Evolutionary conservation across 495 filamentous ascomycete genomes (phyloP).

Genomic region (Xylaria cubensis): DNA sequence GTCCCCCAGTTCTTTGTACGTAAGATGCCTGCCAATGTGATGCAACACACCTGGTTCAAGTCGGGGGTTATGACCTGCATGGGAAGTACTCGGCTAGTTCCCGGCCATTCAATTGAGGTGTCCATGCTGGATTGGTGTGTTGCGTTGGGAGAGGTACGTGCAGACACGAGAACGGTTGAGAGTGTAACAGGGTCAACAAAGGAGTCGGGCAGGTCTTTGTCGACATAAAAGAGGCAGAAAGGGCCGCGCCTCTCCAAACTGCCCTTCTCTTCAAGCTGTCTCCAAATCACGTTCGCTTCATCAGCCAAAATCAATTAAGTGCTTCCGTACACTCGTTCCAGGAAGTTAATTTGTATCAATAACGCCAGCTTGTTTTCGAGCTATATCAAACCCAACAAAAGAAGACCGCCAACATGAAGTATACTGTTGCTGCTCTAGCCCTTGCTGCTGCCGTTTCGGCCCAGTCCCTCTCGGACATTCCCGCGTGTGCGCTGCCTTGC

Average conservation of each 20-base stretch:
- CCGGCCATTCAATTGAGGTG: neutral
- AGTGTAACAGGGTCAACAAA: neutral
- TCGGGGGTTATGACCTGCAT: constrained; percentile 24
- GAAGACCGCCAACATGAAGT: constrained; percentile 48
- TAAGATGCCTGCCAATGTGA: neutral
- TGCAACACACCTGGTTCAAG: neutral
- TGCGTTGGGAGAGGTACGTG: neutral
- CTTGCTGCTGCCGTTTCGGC: constrained; percentile 40
- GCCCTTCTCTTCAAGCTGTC: neutral
- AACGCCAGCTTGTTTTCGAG: neutral
- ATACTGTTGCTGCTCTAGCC: constrained; percentile 38
- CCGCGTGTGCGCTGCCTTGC: constrained; percentile 47
- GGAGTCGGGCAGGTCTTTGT: neutral
- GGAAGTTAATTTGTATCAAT: constrained; percentile 3
- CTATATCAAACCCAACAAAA: neutral
- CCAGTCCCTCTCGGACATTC: constrained; percentile 45
- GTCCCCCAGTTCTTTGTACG: constrained; percentile 18
- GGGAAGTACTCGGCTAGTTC: constrained; percentile 18
- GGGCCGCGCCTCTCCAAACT: neutral
- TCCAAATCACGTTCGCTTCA: constrained; percentile 24
- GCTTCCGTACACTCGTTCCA: constrained; percentile 21
- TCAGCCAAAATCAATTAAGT: neutral
- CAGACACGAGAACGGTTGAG: constrained; percentile 5
- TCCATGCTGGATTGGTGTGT: constrained; percentile 8
- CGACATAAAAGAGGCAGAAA: constrained; percentile 18